These are phyloP conservation scores for Skeletonema potamos DNA, from an alignment of 108 stramenopile species.

Conservation along the genomic window DNA sequence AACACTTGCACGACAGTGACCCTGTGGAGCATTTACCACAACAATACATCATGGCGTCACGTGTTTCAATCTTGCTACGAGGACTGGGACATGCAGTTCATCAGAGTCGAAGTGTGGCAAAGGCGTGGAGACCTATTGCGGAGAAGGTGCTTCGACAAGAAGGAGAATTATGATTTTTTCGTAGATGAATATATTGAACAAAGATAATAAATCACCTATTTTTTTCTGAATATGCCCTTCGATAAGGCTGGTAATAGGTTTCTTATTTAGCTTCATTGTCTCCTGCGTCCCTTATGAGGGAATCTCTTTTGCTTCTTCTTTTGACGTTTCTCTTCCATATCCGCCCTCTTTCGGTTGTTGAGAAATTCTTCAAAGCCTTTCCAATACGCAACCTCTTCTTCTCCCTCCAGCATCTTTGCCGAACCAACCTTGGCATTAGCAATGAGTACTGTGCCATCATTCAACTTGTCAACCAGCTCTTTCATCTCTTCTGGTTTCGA, in stretches of 20 bases:
- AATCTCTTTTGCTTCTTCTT: slow-evolving; percentile 21
- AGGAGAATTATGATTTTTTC: slow-evolving; percentile 18
- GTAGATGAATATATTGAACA: neutral
- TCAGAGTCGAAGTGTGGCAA: slow-evolving; percentile 68
- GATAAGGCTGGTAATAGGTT: neutral
- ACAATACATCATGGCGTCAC: slow-evolving; percentile 71
- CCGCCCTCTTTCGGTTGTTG: slow-evolving; percentile 62
- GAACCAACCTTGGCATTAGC: slow-evolving; percentile 60
- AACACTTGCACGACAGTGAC: slow-evolving; percentile 66
- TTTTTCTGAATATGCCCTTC: neutral
- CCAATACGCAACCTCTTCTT: slow-evolving; percentile 87
- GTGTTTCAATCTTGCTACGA: slow-evolving; percentile 67
- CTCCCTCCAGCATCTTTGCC: slow-evolving; percentile 73
- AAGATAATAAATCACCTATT: neutral
- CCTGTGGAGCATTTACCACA: slow-evolving; percentile 66
- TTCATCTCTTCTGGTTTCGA: slow-evolving; percentile 49
- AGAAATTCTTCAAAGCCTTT: slow-evolving; percentile 75
- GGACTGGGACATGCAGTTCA: slow-evolving; percentile 78
- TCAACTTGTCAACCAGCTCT: slow-evolving; percentile 61
- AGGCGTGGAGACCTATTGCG: slow-evolving; percentile 76
- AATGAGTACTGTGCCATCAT: slow-evolving; percentile 62
- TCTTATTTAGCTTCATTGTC: neutral
- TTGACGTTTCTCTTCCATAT: slow-evolving; percentile 54
- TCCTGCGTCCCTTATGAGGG: slow-evolving; percentile 1
- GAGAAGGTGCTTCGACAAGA: slow-evolving; percentile 64